Percentiles rank a stretch among this genome's conserved stretches.
phyloP scores from a whole-genome alignment of 2,329 filamentous ascomycete species.

The Boeremia exigua region DNA sequence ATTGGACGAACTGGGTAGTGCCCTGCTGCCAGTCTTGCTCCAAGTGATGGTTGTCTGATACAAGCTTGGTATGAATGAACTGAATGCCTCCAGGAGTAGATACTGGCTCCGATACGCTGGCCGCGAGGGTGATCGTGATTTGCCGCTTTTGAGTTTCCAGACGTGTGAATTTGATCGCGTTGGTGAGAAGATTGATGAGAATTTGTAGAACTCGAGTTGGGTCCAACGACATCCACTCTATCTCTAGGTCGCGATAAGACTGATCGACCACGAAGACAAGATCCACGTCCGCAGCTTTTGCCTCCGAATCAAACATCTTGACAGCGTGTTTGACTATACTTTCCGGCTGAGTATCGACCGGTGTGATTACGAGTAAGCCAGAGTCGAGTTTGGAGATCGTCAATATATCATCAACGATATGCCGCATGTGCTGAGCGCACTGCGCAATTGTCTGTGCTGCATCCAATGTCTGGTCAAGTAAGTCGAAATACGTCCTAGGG shows the following conservation, averaged over 20 bases:
- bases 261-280: conserved; percentile 41
- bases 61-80: conserved; percentile 34
- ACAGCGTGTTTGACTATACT: conserved; percentile 41
- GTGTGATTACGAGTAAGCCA: conserved; percentile 49
- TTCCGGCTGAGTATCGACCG: conserved; percentile 47
- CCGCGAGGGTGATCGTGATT: conserved; percentile 48
- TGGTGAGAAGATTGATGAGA: conserved; percentile 51
- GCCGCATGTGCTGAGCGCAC: conserved; percentile 54
- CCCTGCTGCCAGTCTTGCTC: conserved; percentile 44
- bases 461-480: conserved; percentile 38
- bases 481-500: conserved; percentile 19
- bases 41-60: conserved; percentile 27
- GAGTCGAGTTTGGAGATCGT: conserved; percentile 55
- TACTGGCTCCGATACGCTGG: conserved; percentile 36
- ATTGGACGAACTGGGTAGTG: conserved; percentile 38
- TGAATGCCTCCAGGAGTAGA: conserved; percentile 39
- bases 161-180: conserved; percentile 54
- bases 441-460: conserved; percentile 52
- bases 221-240: conserved; percentile 51
- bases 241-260: conserved; percentile 44
- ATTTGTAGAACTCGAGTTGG: conserved; percentile 49
- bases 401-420: conserved; percentile 56
- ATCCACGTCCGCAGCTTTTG: conserved; percentile 37
- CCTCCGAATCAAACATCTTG: conserved; percentile 49
- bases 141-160: conserved; percentile 35